phyloP scores from a whole-genome alignment of 2,329 filamentous ascomycete species.

The Fusarium solani-melongenae region DNA sequence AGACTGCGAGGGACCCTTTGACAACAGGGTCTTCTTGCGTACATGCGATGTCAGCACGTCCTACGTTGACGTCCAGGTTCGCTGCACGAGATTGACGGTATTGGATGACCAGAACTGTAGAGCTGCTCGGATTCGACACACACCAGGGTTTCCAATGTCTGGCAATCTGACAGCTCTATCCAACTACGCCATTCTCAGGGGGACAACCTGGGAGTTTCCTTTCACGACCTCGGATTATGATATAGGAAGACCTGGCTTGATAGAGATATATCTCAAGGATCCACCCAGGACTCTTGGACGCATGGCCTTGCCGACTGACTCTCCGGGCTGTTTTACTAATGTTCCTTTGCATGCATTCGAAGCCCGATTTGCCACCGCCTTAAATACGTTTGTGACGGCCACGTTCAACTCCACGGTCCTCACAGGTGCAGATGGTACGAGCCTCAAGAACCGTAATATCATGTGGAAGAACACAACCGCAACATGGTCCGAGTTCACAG shows the following conservation, averaged over 20 bases:
- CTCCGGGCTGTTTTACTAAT: background rate
- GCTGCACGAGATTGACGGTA: background rate
- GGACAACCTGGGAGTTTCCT: background rate
- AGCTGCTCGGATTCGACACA: background rate
- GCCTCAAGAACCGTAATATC: background rate
- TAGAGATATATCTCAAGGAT: background rate
- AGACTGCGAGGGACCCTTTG: background rate
- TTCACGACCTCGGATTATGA: background rate
- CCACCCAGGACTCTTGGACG: background rate
- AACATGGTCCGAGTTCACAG: slow-evolving; percentile 1
- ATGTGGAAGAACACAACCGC: slow-evolving; percentile 8
- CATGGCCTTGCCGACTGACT: no score
- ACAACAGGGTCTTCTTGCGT: background rate
- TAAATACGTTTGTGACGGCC: background rate
- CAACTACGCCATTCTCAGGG: fast-evolving
- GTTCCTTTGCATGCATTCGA: background rate
- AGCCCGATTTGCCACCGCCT: background rate
- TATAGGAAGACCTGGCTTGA: background rate
- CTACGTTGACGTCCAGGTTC: background rate
- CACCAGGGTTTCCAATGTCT: background rate
- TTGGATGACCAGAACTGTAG: background rate
- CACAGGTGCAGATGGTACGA: background rate
- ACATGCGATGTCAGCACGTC: background rate
- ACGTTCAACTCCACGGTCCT: background rate
- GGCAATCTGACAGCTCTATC: slow-evolving; percentile 5